Percentiles rank a stretch among this genome's conserved stretches.
Conservation (phyloP, 306 rosid species). For the Corylus americana region DNA sequence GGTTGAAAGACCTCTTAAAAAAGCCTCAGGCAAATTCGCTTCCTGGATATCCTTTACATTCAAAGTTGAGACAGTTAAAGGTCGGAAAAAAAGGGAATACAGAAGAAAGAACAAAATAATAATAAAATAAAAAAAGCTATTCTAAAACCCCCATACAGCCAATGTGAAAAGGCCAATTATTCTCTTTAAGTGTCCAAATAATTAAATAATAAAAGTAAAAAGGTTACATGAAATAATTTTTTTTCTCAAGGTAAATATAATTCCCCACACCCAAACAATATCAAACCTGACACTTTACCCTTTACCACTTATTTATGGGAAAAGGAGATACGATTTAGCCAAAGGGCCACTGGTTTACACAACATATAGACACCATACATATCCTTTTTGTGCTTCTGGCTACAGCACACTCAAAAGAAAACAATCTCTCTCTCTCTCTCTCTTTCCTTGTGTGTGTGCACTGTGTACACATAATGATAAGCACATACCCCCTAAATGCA, state of each 20-base stretch:
- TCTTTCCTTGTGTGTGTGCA: not conserved
- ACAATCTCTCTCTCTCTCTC: not conserved
- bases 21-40: conserved; percentile 54
- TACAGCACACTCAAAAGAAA: not conserved
- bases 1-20: conserved; percentile 67
- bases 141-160: conserved; percentile 9
- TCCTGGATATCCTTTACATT: conserved; percentile 35
- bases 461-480: not conserved
- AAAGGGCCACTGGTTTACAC: not conserved
- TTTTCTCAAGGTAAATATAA: not conserved
- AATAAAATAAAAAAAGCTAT: not conserved
- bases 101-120: not conserved
- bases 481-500: conserved; percentile 19
- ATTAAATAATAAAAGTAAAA: not conserved
- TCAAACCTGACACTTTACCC: not conserved
- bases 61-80: conserved; percentile 3
- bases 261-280: not conserved
- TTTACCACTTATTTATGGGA: not conserved
- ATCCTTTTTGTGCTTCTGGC: not conserved
- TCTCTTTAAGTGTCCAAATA: not conserved
- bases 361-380: not conserved
- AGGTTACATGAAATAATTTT: not conserved
- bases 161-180: not conserved
- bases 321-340: not conserved
- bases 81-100: conserved; percentile 4